These are phyloP conservation scores for Smallanthus sonchifolius DNA, from an alignment of 129 eudicot species.

Conservation along the genomic window DNA sequence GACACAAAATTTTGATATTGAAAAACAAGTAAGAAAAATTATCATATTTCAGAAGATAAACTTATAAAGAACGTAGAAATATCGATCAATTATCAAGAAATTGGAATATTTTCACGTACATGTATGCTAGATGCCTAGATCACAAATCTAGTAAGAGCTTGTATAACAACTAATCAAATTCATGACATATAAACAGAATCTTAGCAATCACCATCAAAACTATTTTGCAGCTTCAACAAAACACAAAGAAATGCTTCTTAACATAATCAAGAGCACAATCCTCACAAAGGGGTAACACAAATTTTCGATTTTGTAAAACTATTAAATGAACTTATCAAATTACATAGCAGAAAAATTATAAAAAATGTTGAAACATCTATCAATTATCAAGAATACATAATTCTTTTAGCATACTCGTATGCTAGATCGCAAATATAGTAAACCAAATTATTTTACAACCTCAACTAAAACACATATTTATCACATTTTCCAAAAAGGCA, in stretches of 20 bases:
- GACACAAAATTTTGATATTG: not conserved
- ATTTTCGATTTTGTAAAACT: not conserved
- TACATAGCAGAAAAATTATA: not conserved
- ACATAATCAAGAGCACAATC: not conserved
- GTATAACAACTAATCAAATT: not conserved
- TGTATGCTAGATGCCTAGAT: not conserved
- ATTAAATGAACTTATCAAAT: not conserved
- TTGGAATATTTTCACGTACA: not conserved
- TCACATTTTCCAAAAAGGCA: not conserved
- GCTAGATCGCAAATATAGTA: conserved; percentile 5
- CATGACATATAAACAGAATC: not conserved
- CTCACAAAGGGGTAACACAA: not conserved
- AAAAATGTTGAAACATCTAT: not conserved
- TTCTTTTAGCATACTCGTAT: not conserved
- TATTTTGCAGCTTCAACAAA: not conserved
- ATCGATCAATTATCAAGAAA: not conserved
- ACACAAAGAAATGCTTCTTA: not conserved
- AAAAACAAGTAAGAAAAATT: not conserved
- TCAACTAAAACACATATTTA: not conserved
- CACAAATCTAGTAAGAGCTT: not conserved
- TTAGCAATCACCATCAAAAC: not conserved
- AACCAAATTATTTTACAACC: not conserved
- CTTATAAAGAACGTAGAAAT: conserved; percentile 1
- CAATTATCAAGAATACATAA: not conserved
- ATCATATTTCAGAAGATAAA: not conserved